Conservation (phyloP, 2,329 filamentous ascomycete genomes). For the Chrysosporium queenslandicum region DNA sequence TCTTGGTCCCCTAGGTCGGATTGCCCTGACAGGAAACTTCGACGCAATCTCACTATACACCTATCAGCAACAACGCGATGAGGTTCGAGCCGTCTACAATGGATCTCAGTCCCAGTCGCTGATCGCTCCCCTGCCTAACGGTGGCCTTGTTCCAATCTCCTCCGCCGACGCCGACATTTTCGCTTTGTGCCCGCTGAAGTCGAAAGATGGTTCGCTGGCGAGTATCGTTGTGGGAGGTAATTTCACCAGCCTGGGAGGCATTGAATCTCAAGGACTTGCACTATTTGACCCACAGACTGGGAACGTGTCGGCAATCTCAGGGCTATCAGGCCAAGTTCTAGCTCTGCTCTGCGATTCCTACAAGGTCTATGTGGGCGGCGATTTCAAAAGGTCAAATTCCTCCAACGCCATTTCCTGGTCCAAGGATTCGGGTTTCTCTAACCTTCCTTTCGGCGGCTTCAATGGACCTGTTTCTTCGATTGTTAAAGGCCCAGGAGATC, state of each 20-base stretch:
- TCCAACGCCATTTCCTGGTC: conserved; percentile 84
- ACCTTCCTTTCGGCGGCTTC: conserved; percentile 84
- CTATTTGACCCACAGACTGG: conserved; percentile 66
- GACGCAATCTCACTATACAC: conserved; percentile 83
- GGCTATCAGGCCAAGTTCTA: conserved; percentile 72
- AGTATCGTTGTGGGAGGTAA: conserved; percentile 84
- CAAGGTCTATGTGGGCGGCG: conserved; percentile 84
- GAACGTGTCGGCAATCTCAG: conserved; percentile 62
- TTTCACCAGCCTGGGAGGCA: conserved; percentile 78
- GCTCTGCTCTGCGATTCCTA: conserved; percentile 73
- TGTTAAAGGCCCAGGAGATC: conserved; percentile 63
- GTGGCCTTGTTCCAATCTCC: conserved; percentile 63
- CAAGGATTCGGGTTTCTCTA: conserved; percentile 57
- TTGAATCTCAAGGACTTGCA: conserved; percentile 67
- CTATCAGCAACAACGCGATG: conserved; percentile 68
- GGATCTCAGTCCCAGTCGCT: conserved; percentile 57
- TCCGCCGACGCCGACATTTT: conserved; percentile 74
- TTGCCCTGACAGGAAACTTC: conserved; percentile 82
- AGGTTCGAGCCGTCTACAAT: conserved; percentile 27
- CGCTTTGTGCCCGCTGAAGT: conserved; percentile 72
- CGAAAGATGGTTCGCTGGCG: conserved; percentile 55
- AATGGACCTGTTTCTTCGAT: conserved; percentile 88
- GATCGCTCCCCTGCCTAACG: conserved; percentile 73
- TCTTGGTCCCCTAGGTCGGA: conserved; percentile 64
- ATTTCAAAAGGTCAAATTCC: conserved; percentile 68